These are phyloP conservation scores for Coelastrella sp. DNA, from an alignment of 139 green algal species.

Conservation along the genomic window DNA sequence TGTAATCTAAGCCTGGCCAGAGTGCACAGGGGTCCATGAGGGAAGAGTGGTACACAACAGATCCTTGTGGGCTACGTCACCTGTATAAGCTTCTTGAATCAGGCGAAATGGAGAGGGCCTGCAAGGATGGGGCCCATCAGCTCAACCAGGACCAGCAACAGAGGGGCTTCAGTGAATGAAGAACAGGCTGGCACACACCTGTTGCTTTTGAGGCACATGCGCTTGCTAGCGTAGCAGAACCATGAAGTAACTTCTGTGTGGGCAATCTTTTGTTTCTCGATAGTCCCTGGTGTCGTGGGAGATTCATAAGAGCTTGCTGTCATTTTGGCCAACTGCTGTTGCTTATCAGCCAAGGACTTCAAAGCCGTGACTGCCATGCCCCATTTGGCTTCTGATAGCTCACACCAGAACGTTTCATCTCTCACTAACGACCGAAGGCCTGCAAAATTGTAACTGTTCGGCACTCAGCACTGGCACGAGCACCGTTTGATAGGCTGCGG, in stretches of 20 bases:
- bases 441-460: not conserved
- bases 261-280: not conserved
- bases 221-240: not conserved
- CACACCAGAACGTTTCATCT: conserved; percentile 40
- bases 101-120: not conserved
- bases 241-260: not conserved
- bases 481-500: not conserved
- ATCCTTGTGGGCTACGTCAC: not conserved
- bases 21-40: not conserved
- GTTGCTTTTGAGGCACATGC: conserved; percentile 17
- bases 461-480: not conserved
- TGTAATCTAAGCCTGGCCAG: too few species aligned
- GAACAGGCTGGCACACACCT: not conserved
- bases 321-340: too few species aligned
- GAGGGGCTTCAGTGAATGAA: too few species aligned
- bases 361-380: not conserved
- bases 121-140: not conserved
- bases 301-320: not conserved
- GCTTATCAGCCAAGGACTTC: too few species aligned
- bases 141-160: not conserved
- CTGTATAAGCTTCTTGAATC: not conserved
- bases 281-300: not conserved
- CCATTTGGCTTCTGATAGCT: conserved; percentile 38
- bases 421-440: not conserved
- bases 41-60: not conserved